These are phyloP conservation scores for Verticillium albo-atrum DNA, from an alignment of 2,329 filamentous ascomycete species.

Conservation along the genomic window DNA sequence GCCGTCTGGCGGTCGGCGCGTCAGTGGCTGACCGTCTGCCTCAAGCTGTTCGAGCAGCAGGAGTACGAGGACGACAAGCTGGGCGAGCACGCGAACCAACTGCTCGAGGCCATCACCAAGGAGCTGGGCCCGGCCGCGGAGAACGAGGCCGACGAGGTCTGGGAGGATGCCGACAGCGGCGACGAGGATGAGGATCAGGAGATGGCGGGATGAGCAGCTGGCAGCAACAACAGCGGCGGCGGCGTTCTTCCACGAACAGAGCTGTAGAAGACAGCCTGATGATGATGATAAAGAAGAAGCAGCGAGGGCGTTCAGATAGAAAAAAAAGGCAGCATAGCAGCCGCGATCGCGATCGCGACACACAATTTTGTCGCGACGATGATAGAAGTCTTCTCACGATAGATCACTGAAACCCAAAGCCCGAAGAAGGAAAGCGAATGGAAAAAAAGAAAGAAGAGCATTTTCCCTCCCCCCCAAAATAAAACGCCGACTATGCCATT, in stretches of 20 bases:
- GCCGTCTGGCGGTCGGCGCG: conserved; percentile 68
- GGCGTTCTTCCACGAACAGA: neutral
- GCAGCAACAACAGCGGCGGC: no score
- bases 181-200: conserved; percentile 41
- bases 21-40: conserved; percentile 76
- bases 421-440: no score
- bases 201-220: conserved; percentile 42
- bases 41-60: conserved; percentile 71
- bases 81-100: conserved; percentile 68
- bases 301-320: neutral
- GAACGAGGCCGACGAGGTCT: conserved; percentile 51
- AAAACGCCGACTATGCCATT: neutral
- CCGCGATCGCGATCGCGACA: neutral
- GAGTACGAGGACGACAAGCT: conserved; percentile 84
- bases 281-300: neutral
- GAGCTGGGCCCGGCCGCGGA: conserved; percentile 58
- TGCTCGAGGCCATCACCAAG: conserved; percentile 59
- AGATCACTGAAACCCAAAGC: neutral
- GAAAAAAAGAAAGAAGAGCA: no score
- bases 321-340: neutral
- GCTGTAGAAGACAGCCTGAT: conserved; percentile 16
- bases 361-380: neutral
- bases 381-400: neutral
- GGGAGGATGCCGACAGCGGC: conserved; percentile 47
- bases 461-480: no score